Evolutionary conservation across 2,329 filamentous ascomycete genomes (phyloP).

Genomic region (Claviceps monticola): DNA sequence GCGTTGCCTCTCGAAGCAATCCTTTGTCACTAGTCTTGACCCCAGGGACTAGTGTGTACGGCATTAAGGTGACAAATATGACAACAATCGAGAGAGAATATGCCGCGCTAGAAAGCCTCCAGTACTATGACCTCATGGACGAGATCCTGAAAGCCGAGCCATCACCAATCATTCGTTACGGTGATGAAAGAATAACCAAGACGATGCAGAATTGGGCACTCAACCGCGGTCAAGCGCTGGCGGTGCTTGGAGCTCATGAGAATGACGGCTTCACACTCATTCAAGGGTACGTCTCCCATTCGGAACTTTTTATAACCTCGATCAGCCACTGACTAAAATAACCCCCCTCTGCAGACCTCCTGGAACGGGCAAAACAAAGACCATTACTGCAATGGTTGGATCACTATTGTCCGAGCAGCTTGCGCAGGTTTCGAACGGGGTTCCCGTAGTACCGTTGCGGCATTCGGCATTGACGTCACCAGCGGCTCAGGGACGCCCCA

Average conservation of each 20-base stretch:
- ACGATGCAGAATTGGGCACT: constrained; percentile 67
- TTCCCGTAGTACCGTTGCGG: constrained; percentile 17
- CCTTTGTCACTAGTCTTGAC: constrained; percentile 49
- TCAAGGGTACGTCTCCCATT: constrained; percentile 49
- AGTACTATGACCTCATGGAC: constrained; percentile 91
- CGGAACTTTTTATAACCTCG: background rate
- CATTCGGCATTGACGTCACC: constrained; percentile 11
- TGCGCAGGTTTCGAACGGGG: constrained; percentile 19
- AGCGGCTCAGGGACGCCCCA: constrained; percentile 28
- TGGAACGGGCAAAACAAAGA: constrained; percentile 96
- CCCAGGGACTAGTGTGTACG: constrained; percentile 56
- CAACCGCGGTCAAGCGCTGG: constrained; percentile 80
- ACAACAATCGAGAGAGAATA: constrained; percentile 93
- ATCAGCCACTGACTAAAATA: constrained; percentile 16
- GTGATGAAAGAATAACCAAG: constrained; percentile 54
- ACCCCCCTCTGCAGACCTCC: constrained; percentile 47
- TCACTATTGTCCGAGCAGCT: constrained; percentile 42
- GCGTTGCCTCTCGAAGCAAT: constrained; percentile 55
- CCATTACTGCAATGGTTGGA: constrained; percentile 90
- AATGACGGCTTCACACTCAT: constrained; percentile 97
- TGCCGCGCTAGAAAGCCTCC: constrained; percentile 74
- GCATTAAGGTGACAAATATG: constrained; percentile 79
- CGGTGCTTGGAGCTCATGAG: constrained; percentile 80
- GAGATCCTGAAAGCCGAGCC: constrained; percentile 84
- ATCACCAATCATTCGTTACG: constrained; percentile 73